Evolutionary conservation across 805 yeast genomes (phyloP), one percentile per base, ranked within the genome.

Genomic region (Candida alai): DNA sequence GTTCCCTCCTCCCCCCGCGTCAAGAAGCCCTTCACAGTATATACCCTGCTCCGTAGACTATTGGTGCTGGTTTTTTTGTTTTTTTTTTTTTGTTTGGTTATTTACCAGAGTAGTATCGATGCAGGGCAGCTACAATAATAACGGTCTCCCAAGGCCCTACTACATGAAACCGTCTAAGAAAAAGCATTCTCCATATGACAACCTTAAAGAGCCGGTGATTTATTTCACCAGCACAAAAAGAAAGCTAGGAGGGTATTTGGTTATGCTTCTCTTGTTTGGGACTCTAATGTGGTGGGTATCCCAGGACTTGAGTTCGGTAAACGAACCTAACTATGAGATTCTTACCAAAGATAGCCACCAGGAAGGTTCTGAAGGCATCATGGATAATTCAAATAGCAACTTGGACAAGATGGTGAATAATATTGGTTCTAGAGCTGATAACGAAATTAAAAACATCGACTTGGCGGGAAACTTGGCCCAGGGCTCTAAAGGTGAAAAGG

Each of bases 141-240:
- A 61, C 41, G 73, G 71, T 11, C 55, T 66, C 31, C 73, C 73
- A 14, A 51, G 71, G 39, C 73, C 73, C 5, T 66, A 66, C 48
- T 62, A 66, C 44, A 66, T 66, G 71, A 66, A 64, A 44, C 70
- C 73, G 3, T 28, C 47, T n/a, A 52, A 51, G 38, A 57, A 51
- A 43, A 60, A 56, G 35, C 43, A 47, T 15, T 60, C 67, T 0
- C 65, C 62, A 1, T 66, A 66, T 42, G 56, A 59, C 18, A 40
- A 43, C n/a, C 28, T 39, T 24, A 56, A 55, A 19, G 39, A 56
- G 40, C 58, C 68, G 6, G 37, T 34, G 13, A 52, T 44, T 29
- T 57, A 51, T 33, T 62, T 66, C 47, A 60, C 51, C 41, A 51
- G 59, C n/a, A 57, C 67, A 19, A 51, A 60, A 36, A 51, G 70